phyloP scores from a whole-genome alignment of 1,284 basidiomycete genomes.

The Ustilago cynodontis region DNA sequence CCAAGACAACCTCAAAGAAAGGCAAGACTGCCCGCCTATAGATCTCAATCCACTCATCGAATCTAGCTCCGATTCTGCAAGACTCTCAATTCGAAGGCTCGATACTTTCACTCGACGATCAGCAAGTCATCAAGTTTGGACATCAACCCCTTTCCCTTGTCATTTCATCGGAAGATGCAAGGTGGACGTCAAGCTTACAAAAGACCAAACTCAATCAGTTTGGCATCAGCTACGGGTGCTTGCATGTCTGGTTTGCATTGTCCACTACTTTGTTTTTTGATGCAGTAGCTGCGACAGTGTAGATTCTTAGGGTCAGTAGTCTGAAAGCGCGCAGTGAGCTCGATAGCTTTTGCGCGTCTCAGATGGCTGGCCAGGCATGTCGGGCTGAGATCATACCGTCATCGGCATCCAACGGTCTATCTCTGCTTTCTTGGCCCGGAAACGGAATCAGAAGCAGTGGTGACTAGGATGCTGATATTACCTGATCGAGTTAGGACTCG shows the following conservation, averaged over 20 bases:
- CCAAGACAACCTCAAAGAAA: neutral
- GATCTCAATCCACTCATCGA: neutral
- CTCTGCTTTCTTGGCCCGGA: neutral
- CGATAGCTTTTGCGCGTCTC: neutral
- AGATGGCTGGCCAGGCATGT: conserved; percentile 26
- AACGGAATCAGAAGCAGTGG: conserved; percentile 1
- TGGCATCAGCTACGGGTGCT: conserved; percentile 68
- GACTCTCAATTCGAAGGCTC: no score
- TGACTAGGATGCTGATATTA: conserved; percentile 48
- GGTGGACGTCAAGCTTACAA: conserved; percentile 36
- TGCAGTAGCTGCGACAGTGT: conserved; percentile 6
- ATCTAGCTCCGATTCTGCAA: neutral
- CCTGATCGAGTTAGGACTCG: conserved; percentile 71
- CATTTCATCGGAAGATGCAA: conserved; percentile 18
- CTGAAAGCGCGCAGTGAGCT: neutral
- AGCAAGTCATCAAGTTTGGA: neutral
- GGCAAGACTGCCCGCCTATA: neutral
- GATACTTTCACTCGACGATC: neutral
- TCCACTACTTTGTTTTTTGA: conserved; percentile 7
- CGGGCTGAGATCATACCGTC: conserved; percentile 64
- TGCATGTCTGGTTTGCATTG: conserved; percentile 34
- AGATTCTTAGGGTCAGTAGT: conserved; percentile 23
- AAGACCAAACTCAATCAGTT: conserved; percentile 52
- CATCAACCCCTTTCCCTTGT: neutral
- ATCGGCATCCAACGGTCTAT: conserved; percentile 34